Base-by-base conservation (phyloP, 371 early-diverging fungal genomes). In the Mortierella sp. region DNA sequence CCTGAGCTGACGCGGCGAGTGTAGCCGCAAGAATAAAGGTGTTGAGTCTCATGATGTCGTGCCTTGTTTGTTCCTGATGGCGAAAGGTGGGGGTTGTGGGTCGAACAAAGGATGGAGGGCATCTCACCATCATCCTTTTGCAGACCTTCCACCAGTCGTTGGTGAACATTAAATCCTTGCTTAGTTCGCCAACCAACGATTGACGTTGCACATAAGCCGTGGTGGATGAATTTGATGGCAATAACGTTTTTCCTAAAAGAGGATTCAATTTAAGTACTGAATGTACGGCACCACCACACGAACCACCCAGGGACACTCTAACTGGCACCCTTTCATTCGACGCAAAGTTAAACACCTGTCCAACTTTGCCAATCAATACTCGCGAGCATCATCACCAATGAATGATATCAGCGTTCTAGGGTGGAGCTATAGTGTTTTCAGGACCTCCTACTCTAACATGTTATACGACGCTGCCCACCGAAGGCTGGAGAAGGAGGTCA, bases 21-120 rank as follows among this genome's bases (percentile, higher is more conserved):
- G 85, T 78, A 63, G 81, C 65, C 42, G 81, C 85, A 44, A 81
- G 79, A 70, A 81, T 76, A 50, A 48, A 81, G 28, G 80, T 81
- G 31, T 70, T 78, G 42, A 84, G 58, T 72, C 68, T 81, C 85
- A 84, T 84, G 78, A 57, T 80, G 72, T 72, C 5, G 8, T 19
- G 38, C 2, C 68, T 42, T 24, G 42, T 38, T 68, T 68, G 42
- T 68, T 68, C 68, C 68, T 42, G 68, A 68, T 68, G 68, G 42
- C 68, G 24, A 34, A 68, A 21, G 21, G 68, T 68, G 24, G 11
- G 44, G 68, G 24, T 42, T 68, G n/a, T 68, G 68, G 48, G 68
- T 68, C 68, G 68, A 68, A 42, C 42, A 68, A 24, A 38, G 42
- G 34, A 63, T 63, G 65, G 21, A 21, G 31, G 10, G 38, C 9